These are phyloP conservation scores for Colletotrichum sp. DNA, from an alignment of 2,329 filamentous ascomycete genomes.

Conservation along the genomic window DNA sequence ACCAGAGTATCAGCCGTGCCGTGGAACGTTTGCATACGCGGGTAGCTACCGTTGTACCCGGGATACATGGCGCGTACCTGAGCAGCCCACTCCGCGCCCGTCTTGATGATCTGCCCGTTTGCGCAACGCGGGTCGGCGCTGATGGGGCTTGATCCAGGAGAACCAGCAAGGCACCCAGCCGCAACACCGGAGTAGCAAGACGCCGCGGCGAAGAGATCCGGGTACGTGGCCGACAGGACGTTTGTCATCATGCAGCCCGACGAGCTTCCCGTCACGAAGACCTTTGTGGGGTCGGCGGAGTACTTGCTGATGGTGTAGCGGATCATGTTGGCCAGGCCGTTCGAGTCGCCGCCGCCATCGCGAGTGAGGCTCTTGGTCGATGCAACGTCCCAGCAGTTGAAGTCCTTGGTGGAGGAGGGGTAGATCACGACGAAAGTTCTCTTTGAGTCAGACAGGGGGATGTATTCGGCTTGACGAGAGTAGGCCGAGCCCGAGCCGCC, in stretches of 20 bases:
- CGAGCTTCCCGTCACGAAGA: conserved; percentile 48
- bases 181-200: conserved; percentile 37
- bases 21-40: conserved; percentile 35
- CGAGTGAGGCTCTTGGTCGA: conserved; percentile 47
- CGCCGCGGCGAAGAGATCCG: conserved; percentile 37
- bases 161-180: conserved; percentile 33
- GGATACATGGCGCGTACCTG: conserved; percentile 39
- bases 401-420: conserved; percentile 27
- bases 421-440: conserved; percentile 47
- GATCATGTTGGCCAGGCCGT: conserved; percentile 56
- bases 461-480: conserved; percentile 6
- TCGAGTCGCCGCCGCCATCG: conserved; percentile 52
- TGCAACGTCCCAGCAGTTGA: conserved; percentile 56
- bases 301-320: conserved; percentile 50
- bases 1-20: conserved; percentile 40
- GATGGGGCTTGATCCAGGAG: conserved; percentile 22
- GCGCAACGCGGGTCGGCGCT: conserved; percentile 42
- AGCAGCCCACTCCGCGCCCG: conserved; percentile 48
- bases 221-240: conserved; percentile 37
- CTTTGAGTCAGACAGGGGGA: conserved; percentile 41
- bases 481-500: conserved; percentile 18
- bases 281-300: conserved; percentile 44
- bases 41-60: conserved; percentile 33
- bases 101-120: conserved; percentile 40
- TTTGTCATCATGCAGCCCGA: conserved; percentile 42